Base-by-base conservation (phyloP, 352 stramenopile species). In the Pythium sukuiense region DNA sequence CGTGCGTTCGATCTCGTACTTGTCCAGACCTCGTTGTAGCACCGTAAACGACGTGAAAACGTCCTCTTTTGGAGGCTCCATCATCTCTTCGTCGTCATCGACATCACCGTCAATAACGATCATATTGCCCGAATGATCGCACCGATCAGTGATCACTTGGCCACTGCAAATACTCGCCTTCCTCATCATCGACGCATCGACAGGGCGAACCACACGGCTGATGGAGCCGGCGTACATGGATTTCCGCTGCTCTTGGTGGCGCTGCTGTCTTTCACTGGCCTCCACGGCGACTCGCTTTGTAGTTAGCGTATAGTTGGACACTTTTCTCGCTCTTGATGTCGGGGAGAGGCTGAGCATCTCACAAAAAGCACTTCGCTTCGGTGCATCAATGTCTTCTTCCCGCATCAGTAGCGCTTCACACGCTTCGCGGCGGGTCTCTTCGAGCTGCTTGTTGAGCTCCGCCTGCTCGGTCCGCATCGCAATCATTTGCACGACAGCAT, bases 341-440 rank as follows among this genome's bases (percentile, higher is more conserved):
- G 68, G 63, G 7, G 55, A 72, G 2, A 55, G 53, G 45, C 65
- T 41, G 32, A 67, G 48, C 26, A 83, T 35, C 39, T 87, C 74
- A 27, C 61, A 73, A 52, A 88, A 89, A 3, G 88, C 45, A 5
- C 72, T 78, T 18, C 68, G 71, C 29, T 78, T 83, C 6, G 69
- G 78, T 43, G 77, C 77, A 46, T 88, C 69, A 0, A 80, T 58
- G 30, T 93, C 85, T 76, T 93, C 85, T 75, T 93, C 85, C 2
- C 85, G 75, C 83, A 93, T 93, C 27, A 65, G 54, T 0, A 93
- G 63, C 7, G 68, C 41, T 45, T 90, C 85, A 1, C 72, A 39
- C 0, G 73, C 73, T 49, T 92, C 83, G 6, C 65, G 69, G 11
- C 73, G 71, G 46, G 67, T 79, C 1, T 83, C 70, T 45, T 79